Percentiles rank a stretch among this genome's conserved stretches.
These are phyloP conservation scores for Chaetomium globosum DNA, from an alignment of 2,329 filamentous ascomycete species.

Conservation along the genomic window DNA sequence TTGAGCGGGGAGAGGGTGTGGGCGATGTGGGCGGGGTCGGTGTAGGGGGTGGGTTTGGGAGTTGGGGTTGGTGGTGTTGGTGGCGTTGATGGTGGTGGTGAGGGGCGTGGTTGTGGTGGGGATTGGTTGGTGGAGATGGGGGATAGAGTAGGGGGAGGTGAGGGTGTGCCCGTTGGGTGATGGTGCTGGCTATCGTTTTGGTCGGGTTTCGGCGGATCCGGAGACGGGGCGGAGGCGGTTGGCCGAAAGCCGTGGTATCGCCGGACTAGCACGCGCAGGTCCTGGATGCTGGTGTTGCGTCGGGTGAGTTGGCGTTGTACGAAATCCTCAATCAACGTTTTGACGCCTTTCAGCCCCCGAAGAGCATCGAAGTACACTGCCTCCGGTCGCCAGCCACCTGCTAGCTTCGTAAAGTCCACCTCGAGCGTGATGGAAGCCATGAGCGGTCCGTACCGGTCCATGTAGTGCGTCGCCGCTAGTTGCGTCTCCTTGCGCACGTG, in stretches of 20 bases:
- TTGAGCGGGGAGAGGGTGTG: slow-evolving; percentile 31
- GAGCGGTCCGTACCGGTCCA: slow-evolving; percentile 43
- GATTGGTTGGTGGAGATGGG: neutral
- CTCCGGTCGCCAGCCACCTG: slow-evolving; percentile 25
- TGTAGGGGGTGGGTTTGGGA: neutral
- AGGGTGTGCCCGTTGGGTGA: neutral
- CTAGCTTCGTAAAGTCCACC: slow-evolving; percentile 45
- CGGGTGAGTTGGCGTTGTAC: slow-evolving; percentile 24
- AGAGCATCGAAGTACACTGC: slow-evolving; percentile 21
- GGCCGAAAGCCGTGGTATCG: slow-evolving; percentile 31
- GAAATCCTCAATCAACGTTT: slow-evolving; percentile 24
- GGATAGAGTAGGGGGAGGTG: slow-evolving; percentile 19
- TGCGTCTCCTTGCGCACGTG: slow-evolving; percentile 41
- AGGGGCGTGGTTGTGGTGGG: neutral
- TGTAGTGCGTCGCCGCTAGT: slow-evolving; percentile 44
- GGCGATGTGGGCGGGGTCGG: slow-evolving; percentile 13
- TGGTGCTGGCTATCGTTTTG: neutral
- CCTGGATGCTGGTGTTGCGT: slow-evolving; percentile 19
- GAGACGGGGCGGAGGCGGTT: too few species aligned
- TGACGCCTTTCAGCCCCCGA: slow-evolving; percentile 15
- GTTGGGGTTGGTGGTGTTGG: neutral
- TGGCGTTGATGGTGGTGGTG: neutral
- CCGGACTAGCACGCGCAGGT: slow-evolving; percentile 29
- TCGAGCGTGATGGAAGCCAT: slow-evolving; percentile 47
- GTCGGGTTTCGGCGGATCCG: neutral